phyloP scores from a whole-genome alignment of 768 basidiomycete genomes.

The Tricholoma matsutake region DNA sequence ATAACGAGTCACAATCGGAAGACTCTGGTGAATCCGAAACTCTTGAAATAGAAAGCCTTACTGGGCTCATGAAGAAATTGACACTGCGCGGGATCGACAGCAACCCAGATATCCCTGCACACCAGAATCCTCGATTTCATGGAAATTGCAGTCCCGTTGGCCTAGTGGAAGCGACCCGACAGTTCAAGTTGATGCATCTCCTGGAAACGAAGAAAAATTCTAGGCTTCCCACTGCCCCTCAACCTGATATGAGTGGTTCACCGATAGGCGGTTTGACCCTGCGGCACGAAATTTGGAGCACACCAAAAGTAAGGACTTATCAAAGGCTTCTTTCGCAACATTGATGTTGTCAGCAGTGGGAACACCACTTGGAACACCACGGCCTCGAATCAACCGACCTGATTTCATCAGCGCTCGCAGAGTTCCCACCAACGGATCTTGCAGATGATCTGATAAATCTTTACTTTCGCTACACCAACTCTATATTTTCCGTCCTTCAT shows the following conservation, averaged over 20 bases:
- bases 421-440: slow-evolving; percentile 66
- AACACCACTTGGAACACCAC: slow-evolving; percentile 49
- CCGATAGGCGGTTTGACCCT: slow-evolving; percentile 19
- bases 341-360: slow-evolving; percentile 45
- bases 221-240: slow-evolving; percentile 13
- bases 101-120: slow-evolving; percentile 16
- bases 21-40: slow-evolving; percentile 29
- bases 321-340: not conserved
- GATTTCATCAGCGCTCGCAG: slow-evolving; percentile 32
- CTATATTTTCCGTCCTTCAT: slow-evolving; percentile 66
- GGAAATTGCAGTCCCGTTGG: slow-evolving; percentile 58
- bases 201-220: slow-evolving; percentile 28
- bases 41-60: slow-evolving; percentile 32
- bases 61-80: slow-evolving; percentile 33
- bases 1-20: slow-evolving; percentile 24
- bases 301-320: slow-evolving; percentile 45
- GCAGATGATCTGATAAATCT: slow-evolving; percentile 55
- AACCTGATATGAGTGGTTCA: not conserved
- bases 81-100: slow-evolving; percentile 34
- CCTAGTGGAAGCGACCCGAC: slow-evolving; percentile 51
- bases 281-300: slow-evolving; percentile 55
- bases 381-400: slow-evolving; percentile 28
- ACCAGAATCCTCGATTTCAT: slow-evolving; percentile 53
- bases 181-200: slow-evolving; percentile 50
- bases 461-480: slow-evolving; percentile 65